These are phyloP conservation scores for Emergomyces pasteurianus DNA, from an alignment of 2,329 filamentous ascomycete species.

Conservation along the genomic window DNA sequence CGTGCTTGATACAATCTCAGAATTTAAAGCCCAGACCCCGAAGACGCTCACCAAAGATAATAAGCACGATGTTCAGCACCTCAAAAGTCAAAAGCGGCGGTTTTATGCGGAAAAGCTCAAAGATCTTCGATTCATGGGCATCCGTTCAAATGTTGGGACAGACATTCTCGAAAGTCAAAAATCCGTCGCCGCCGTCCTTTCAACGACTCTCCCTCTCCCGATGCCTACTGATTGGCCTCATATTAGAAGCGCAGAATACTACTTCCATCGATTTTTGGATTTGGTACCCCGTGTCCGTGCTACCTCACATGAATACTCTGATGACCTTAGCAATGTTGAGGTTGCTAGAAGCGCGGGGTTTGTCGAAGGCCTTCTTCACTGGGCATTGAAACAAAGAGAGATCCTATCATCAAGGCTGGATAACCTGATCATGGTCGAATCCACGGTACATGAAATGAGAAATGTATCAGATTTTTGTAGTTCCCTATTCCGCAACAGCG, in stretches of 20 bases:
- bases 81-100: slow-evolving; percentile 82
- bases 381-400: slow-evolving; percentile 29
- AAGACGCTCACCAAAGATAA: slow-evolving; percentile 73
- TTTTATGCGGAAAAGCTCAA: slow-evolving; percentile 82
- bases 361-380: slow-evolving; percentile 69
- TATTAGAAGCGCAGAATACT: slow-evolving; percentile 48
- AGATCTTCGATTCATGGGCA: slow-evolving; percentile 74
- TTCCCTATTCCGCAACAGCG: slow-evolving; percentile 15
- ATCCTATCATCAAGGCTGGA: slow-evolving; percentile 22
- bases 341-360: slow-evolving; percentile 67
- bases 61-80: slow-evolving; percentile 68
- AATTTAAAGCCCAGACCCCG: slow-evolving; percentile 76
- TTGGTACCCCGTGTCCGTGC: slow-evolving; percentile 56
- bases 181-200: slow-evolving; percentile 57
- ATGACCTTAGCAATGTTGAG: slow-evolving; percentile 73
- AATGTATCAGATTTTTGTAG: slow-evolving; percentile 21
- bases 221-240: slow-evolving; percentile 12
- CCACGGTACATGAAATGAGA: slow-evolving; percentile 20
- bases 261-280: slow-evolving; percentile 70
- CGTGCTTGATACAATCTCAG: slow-evolving; percentile 54
- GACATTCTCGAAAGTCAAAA: slow-evolving; percentile 62
- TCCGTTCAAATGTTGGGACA: slow-evolving; percentile 68
- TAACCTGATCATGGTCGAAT: slow-evolving; percentile 20
- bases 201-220: slow-evolving; percentile 38
- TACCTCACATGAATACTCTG: slow-evolving; percentile 60